Percentiles rank a stretch among this genome's conserved stretches.
These are phyloP conservation scores for Melastoma malabathricum DNA, from an alignment of 345 rosid genomes.

Conservation along the genomic window DNA sequence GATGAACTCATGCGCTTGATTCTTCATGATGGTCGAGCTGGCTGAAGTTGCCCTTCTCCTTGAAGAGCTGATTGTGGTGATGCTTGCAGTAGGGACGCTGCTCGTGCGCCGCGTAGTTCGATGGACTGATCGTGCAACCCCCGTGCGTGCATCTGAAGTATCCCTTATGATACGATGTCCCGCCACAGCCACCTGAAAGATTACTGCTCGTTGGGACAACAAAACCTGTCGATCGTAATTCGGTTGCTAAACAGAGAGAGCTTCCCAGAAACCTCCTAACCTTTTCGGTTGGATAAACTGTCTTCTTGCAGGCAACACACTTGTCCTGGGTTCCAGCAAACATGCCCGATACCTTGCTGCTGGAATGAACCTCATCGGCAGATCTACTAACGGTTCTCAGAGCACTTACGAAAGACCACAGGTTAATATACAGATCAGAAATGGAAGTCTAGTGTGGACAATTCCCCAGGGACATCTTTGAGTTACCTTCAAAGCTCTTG, in stretches of 20 bases:
- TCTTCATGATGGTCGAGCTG: constrained; percentile 33
- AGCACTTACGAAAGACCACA: constrained; percentile 22
- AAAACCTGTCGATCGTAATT: too few species aligned
- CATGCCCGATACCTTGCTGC: constrained; percentile 44
- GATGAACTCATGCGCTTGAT: constrained; percentile 7
- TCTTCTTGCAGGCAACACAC: constrained; percentile 63
- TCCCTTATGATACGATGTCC: constrained; percentile 42
- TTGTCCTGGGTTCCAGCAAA: constrained; percentile 78
- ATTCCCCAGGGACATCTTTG: background rate
- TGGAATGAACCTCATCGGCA: constrained; percentile 35
- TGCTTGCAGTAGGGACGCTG: constrained; percentile 59
- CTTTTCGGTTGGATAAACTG: constrained; percentile 67
- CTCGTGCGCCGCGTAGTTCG: constrained; percentile 60
- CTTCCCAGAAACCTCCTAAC: constrained; percentile 11
- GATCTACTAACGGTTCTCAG: constrained; percentile 47
- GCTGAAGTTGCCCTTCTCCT: constrained; percentile 63
- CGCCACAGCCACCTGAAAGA: constrained; percentile 51
- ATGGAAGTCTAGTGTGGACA: background rate
- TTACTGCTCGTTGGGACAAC: background rate
- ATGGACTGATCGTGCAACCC: constrained; percentile 54
- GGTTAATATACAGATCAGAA: constrained; percentile 2
- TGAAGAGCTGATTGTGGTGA: constrained; percentile 64
- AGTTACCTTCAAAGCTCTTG: constrained; percentile 61
- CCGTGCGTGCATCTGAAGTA: constrained; percentile 73
- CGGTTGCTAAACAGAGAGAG: too few species aligned